Conservation (phyloP, 257 asterid genomes). For the Capsicum rhomboideum region DNA sequence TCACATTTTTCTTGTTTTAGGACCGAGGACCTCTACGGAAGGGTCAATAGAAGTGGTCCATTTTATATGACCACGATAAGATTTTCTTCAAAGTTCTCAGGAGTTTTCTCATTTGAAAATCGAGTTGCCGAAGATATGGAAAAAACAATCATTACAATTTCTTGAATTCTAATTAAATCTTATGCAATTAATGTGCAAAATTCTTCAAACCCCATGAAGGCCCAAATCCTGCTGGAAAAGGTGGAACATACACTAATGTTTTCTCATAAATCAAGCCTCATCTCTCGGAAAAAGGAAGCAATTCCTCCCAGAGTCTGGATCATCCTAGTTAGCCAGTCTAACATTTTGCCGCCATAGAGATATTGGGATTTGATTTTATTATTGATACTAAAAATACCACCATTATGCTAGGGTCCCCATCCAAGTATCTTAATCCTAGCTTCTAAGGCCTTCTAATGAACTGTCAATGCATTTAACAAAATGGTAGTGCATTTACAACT, state of each 20-base stretch:
- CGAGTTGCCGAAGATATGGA: neutral
- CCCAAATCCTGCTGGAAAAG: neutral
- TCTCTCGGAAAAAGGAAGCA: neutral
- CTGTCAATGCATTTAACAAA: neutral
- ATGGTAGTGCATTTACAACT: neutral
- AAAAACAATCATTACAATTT: neutral
- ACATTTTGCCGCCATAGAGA: neutral
- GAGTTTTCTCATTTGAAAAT: neutral
- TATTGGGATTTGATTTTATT: neutral
- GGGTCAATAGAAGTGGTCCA: constrained; percentile 63
- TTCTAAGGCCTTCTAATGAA: neutral
- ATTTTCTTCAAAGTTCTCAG: neutral
- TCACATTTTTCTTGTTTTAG: constrained; percentile 26
- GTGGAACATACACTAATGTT: neutral
- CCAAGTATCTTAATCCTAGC: neutral
- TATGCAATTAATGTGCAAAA: neutral
- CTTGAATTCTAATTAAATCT: neutral
- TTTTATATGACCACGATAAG: constrained; percentile 53
- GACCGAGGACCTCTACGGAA: constrained; percentile 32
- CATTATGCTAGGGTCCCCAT: neutral
- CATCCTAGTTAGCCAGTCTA: neutral
- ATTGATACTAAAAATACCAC: neutral
- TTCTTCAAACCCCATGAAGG: neutral
- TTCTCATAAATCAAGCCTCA: neutral
- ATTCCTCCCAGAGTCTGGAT: neutral